Base-by-base conservation (phyloP, 2,329 filamentous ascomycete genomes). In the Aspergillus clavatus region DNA sequence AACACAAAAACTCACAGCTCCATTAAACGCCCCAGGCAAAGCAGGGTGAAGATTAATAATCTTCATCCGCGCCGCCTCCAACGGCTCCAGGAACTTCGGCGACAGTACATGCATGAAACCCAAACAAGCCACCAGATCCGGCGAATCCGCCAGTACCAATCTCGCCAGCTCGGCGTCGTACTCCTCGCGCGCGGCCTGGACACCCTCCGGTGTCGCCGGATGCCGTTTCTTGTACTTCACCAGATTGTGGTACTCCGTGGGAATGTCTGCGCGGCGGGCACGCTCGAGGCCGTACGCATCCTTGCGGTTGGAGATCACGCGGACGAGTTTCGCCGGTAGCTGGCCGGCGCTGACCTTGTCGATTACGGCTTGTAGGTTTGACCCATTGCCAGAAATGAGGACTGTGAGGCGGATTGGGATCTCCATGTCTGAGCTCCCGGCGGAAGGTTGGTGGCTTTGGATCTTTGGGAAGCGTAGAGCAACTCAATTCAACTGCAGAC, bases 101-200 rank as follows among this genome's bases (percentile, higher is more conserved):
- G 82, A 83, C 39, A 94, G 78, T 46, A 94, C 84, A 64, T 93
- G 84, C 88, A 94, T 94, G 78, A 87, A 94, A 2, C 89, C 89
- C 3, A 87, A 84, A 54, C 89, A 86, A 7, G 93, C 84, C 39
- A 95, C 81, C 43, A 95, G 68, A 43, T 90, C 80, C 0, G 89
- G 88, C 46, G 68, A 68, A 51, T 84, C 78, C 4, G 69, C 64
- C 19, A 91, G 72, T 42, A 94, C 77, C 48, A 84, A 74, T 33
- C 76, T 67, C 0, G 87, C 86, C 51, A 95, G 73, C 35, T 87
- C 86, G 11, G 81, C 78, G 63, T 95, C 89, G 66, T 93, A 94
- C 43, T 74, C 75, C 38, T 76, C 71, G 19, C 89, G 79, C 1
- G 81, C 84, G 33, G 62, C 57, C 47, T 69, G 63, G 5, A 73